Evolutionary conservation across 257 asterid species (phyloP).

Genomic region (Solanum piurae): DNA sequence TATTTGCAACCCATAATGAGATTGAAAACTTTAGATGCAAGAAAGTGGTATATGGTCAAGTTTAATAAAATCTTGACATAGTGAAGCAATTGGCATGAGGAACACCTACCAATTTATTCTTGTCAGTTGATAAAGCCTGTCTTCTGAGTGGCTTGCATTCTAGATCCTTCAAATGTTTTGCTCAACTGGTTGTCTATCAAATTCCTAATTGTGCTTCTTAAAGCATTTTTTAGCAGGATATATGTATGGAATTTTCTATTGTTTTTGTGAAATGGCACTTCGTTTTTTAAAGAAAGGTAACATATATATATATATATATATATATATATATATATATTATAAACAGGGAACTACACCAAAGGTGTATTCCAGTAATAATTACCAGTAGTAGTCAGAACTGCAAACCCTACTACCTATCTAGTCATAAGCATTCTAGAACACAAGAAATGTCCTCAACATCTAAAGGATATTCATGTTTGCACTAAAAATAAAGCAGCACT

Average conservation of each 20-base stretch:
- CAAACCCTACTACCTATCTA: background rate
- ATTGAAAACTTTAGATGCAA: background rate
- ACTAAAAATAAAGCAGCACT: background rate
- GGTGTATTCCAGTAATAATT: background rate
- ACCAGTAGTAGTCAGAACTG: background rate
- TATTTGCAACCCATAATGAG: background rate
- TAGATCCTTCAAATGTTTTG: background rate
- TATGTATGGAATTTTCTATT: background rate
- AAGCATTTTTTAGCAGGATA: background rate
- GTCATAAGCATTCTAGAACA: background rate
- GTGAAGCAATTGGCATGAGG: background rate
- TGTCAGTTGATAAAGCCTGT: background rate
- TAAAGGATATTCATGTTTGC: background rate
- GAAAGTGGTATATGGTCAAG: background rate
- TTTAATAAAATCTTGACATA: background rate
- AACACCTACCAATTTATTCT: background rate
- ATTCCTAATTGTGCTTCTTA: background rate
- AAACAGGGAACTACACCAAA: background rate
- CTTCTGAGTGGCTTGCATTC: background rate
- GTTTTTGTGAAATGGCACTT: background rate
- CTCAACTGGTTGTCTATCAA: background rate
- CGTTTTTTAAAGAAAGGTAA: background rate
- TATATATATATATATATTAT: background rate
- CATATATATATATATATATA: background rate
- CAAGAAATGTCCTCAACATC: background rate